A percentile compares a stretch with the other conserved stretches of the same genome.
These are phyloP conservation scores for Dendrostoma leiphaemia DNA, from an alignment of 2,329 filamentous ascomycete species.

Conservation along the genomic window DNA sequence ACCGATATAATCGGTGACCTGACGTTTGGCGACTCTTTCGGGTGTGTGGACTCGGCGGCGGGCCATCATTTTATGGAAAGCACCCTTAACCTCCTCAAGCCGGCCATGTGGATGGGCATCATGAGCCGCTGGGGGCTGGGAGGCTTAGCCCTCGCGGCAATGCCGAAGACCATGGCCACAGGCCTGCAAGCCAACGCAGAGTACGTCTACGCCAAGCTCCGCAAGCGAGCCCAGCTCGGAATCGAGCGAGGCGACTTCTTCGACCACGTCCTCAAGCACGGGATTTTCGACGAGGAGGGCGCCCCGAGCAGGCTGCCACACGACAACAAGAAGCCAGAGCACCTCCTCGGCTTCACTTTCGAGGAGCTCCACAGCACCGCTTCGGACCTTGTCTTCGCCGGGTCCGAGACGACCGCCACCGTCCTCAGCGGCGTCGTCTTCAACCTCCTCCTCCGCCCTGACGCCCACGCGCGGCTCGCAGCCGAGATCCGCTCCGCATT, in stretches of 20 bases:
- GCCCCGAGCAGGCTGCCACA: neutral
- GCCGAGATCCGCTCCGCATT: neutral
- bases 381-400: constrained; percentile 1
- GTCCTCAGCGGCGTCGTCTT: constrained; percentile 1
- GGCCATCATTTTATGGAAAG: constrained; percentile 4
- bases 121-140: neutral
- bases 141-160: neutral
- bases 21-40: constrained; percentile 6
- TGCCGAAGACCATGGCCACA: neutral
- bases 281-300: neutral
- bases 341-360: neutral
- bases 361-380: neutral
- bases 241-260: neutral
- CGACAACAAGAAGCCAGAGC: neutral
- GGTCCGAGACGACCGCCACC: constrained; percentile 2
- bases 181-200: neutral
- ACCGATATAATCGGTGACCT: constrained; percentile 5
- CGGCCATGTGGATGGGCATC: neutral
- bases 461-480: neutral
- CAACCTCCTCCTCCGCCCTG: neutral
- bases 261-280: neutral
- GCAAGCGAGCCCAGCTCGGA: neutral
- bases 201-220: neutral
- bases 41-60: neutral
- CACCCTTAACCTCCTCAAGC: neutral